Conservation (phyloP, 305 asterid genomes). For the Rubia tinctorum region DNA sequence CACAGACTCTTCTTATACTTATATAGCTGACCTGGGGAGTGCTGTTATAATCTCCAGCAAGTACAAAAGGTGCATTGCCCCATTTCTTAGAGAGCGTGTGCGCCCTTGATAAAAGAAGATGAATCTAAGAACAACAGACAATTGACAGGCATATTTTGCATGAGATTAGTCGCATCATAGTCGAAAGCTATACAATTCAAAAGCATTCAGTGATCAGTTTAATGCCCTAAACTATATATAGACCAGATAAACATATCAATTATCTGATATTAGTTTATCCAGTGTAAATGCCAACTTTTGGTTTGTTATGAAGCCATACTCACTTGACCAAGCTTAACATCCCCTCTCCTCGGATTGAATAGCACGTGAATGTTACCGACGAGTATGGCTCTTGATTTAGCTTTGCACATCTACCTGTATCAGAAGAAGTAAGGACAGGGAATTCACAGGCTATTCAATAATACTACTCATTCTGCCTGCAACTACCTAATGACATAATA, state of each 20-base stretch:
- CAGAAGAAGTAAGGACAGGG: slow-evolving; percentile 23
- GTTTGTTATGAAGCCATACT: slow-evolving; percentile 11
- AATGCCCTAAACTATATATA: not conserved
- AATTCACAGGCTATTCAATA: not conserved
- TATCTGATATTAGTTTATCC: not conserved
- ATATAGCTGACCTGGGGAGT: slow-evolving; percentile 27
- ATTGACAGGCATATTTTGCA: slow-evolving; percentile 4
- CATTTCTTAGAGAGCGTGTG: slow-evolving; percentile 33
- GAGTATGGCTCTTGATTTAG: slow-evolving; percentile 27
- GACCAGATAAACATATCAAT: not conserved
- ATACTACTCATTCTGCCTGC: not conserved
- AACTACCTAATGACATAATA: no score
- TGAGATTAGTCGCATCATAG: not conserved
- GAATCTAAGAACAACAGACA: slow-evolving; percentile 25
- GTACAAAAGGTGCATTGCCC: slow-evolving; percentile 32
- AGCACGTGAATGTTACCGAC: slow-evolving; percentile 42
- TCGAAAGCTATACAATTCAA: not conserved
- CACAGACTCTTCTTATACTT: not conserved
- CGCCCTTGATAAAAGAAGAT: slow-evolving; percentile 32
- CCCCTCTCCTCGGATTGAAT: slow-evolving; percentile 36
- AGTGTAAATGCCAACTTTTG: not conserved
- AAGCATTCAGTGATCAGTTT: not conserved
- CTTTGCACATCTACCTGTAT: slow-evolving; percentile 36
- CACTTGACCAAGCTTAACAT: slow-evolving; percentile 41
- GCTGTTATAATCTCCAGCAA: slow-evolving; percentile 41